Evolutionary conservation across 2,329 filamentous ascomycete genomes (phyloP).

Genomic region (Periglandula ipomoeae): DNA sequence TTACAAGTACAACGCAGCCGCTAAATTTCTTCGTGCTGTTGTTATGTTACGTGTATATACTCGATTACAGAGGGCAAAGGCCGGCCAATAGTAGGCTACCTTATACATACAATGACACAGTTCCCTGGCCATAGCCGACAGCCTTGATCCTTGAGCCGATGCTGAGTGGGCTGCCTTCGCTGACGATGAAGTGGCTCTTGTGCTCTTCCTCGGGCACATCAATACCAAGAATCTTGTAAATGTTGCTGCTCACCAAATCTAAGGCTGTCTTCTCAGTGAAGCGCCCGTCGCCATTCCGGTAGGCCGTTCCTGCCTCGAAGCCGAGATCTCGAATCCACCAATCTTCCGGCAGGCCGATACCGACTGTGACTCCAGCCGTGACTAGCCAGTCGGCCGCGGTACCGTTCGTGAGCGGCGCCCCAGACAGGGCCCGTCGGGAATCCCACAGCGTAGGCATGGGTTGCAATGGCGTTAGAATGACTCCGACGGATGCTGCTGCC

Average conservation of each 20-base stretch:
- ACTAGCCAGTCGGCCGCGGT: constrained; percentile 50
- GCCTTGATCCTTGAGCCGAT: constrained; percentile 47
- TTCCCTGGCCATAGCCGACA: constrained; percentile 29
- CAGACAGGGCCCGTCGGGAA: constrained; percentile 50
- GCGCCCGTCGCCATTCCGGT: constrained; percentile 44
- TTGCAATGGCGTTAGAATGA: constrained; percentile 52
- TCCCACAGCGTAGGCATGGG: constrained; percentile 50
- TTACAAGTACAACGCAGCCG: no score
- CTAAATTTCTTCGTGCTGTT: no score
- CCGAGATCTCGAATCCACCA: constrained; percentile 53
- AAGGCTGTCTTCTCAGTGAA: constrained; percentile 46
- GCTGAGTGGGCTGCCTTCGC: constrained; percentile 53
- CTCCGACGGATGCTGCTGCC: constrained; percentile 44
- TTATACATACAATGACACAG: constrained; percentile 27
- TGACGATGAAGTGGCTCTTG: constrained; percentile 48
- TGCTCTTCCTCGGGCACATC: constrained; percentile 19
- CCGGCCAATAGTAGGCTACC: no score
- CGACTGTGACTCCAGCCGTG: constrained; percentile 48
- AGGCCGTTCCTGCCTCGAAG: constrained; percentile 50
- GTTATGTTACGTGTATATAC: no score
- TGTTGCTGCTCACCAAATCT: constrained; percentile 45
- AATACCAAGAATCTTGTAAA: constrained; percentile 49
- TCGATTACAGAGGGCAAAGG: no score
- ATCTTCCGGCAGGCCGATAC: constrained; percentile 51
- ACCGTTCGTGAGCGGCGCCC: constrained; percentile 57